Evolutionary conservation across 2,329 filamentous ascomycete genomes (phyloP).

Genomic region (Tolypocladium amazonense): DNA sequence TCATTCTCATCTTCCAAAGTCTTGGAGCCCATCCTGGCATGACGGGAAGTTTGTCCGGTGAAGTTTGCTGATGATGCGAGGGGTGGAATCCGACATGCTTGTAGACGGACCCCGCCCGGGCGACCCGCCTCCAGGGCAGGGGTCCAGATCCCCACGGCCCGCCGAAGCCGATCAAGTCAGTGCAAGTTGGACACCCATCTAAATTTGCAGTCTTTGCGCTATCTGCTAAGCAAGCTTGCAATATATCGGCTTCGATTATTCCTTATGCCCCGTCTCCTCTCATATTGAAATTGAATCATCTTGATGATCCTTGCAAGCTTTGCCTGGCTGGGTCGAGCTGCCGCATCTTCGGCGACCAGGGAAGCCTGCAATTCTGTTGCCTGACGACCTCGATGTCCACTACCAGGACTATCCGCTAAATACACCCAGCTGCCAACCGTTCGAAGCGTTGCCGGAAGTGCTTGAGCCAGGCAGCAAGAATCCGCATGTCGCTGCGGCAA

Average conservation of each 20-base stretch:
- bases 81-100: background rate
- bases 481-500: background rate
- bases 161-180: background rate
- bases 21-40: conserved; percentile 4
- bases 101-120: no score
- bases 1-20: conserved; percentile 5
- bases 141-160: no score
- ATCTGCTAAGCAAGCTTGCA: no score
- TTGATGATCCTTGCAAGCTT: background rate
- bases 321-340: no score
- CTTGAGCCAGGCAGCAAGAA: background rate
- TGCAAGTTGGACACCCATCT: no score
- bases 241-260: no score
- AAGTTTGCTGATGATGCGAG: background rate
- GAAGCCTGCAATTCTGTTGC: background rate
- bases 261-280: background rate
- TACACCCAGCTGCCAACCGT: background rate
- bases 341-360: no score
- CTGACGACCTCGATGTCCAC: background rate
- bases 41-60: background rate
- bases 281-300: background rate
- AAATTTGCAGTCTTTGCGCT: background rate
- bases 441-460: background rate
- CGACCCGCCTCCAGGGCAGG: no score
- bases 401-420: background rate